Base-by-base conservation (phyloP, 2,329 filamentous ascomycete genomes). In the Epicoccum nigrum region DNA sequence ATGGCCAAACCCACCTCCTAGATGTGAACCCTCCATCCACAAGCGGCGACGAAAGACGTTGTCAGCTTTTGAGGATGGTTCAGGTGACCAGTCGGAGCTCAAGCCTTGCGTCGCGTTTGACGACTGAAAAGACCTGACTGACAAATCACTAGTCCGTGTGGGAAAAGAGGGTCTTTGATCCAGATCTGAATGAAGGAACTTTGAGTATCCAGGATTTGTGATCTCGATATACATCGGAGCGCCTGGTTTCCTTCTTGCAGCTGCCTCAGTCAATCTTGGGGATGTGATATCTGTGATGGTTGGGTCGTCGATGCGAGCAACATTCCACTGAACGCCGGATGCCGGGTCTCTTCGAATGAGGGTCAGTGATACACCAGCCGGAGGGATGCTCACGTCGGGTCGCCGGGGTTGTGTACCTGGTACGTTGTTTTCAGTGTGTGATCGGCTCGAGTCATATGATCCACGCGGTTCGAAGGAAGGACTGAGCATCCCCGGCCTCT, bases 131-230 rank as follows among this genome's bases (percentile, higher is more conserved):
- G 61, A 47, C 28, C 40, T 57, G 9, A 46, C 25, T 13, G 60
- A 61, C 12, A 57, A n/a, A 40, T 64, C 55, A 25, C 50, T 64
- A 9, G 54, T 38, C 19, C 56, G 59, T 28, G 28, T 56, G n/a
- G 45, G 27, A 7, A 64, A 42, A 13, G 52, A 31, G 30, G 62
- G 52, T 23, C 52, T 46, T 12, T 47, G 31, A 30, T 41, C 41
- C 51, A 64, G 31, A 8, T 60, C 56, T 4, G 63, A 58, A 57
- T 74, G 61, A 8, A 79, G 67, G 58, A 87, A 86, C 45, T 82
- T 82, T 31, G 74, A 77, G 62, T 87, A 87, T 13, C 83, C 83
- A 1, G 82, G 80, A 19, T 83, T 86, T 7, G 74, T 78, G 9
- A 87, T 79, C 43, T 85, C 82, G 9, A 87, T 76, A 35, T 74